A percentile compares a stretch with the other conserved stretches of the same genome.
These are phyloP conservation scores for Dendrocalamus latiflorus DNA, from an alignment of 202 grass and related monocot species.

Conservation along the genomic window DNA sequence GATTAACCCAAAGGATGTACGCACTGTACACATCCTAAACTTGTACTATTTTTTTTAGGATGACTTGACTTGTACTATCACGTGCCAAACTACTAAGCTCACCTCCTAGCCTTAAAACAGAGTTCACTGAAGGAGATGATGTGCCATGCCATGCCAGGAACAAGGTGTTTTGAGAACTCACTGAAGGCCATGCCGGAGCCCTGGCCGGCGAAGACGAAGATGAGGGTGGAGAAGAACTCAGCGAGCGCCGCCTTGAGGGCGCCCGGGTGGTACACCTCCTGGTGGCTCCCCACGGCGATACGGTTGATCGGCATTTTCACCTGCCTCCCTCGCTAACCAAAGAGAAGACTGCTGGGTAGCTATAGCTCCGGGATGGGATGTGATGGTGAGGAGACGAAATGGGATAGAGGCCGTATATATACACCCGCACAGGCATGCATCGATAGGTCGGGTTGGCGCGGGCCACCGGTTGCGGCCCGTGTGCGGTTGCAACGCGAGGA, in stretches of 20 bases:
- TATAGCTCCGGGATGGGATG: not conserved
- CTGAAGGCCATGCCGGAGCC: conserved; percentile 91
- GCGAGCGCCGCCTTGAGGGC: conserved; percentile 87
- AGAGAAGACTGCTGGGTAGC: no score
- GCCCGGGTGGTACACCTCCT: conserved; percentile 62
- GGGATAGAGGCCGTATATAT: conserved; percentile 27
- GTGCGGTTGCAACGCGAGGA: conserved; percentile 2
- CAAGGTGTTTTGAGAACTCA: conserved; percentile 13
- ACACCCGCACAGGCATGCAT: not conserved
- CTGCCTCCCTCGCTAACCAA: not conserved
- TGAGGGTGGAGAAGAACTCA: conserved; percentile 94
- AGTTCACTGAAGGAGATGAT: not conserved
- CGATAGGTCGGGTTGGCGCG: not conserved
- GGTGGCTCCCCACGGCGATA: conserved; percentile 58
- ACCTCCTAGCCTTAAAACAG: not conserved
- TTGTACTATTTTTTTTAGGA: not conserved
- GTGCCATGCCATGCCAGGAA: not conserved
- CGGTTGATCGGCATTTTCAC: conserved; percentile 58
- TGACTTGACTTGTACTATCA: no score
- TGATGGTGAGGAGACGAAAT: not conserved
- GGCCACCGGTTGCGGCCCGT: not conserved
- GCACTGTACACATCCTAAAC: not conserved
- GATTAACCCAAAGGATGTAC: not conserved
- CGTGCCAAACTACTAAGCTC: not conserved
- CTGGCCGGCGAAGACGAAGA: conserved; percentile 97